A percentile compares a stretch with the other conserved stretches of the same genome.
Conservation (phyloP, 2,329 filamentous ascomycete species). For the Diaporthe citriasiana region DNA sequence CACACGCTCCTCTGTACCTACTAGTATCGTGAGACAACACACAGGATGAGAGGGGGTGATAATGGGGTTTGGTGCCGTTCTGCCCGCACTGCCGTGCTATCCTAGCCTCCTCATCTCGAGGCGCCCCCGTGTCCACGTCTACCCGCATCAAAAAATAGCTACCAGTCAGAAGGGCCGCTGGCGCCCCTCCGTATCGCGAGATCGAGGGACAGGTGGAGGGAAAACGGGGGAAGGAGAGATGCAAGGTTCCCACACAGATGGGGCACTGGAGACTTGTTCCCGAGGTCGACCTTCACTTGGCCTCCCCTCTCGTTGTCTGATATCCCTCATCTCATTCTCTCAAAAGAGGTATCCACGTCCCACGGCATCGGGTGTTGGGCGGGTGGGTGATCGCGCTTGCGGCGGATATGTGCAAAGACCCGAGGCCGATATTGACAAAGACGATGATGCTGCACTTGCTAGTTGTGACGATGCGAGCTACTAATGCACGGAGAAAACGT, state of each 20-base stretch:
- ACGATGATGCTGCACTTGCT: constrained; percentile 3
- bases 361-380: not conserved
- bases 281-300: not conserved
- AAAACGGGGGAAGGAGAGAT: constrained; percentile 8
- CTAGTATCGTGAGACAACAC: constrained; percentile 28
- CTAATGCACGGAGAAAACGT: constrained; percentile 26
- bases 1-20: constrained; percentile 10
- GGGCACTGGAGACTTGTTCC: constrained; percentile 25
- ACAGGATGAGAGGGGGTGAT: not conserved
- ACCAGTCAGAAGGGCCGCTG: constrained; percentile 6
- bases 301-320: not conserved
- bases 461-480: constrained; percentile 14
- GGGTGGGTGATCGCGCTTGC: constrained; percentile 3
- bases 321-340: constrained; percentile 7
- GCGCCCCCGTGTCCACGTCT: not conserved
- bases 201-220: constrained; percentile 16
- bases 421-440: constrained; percentile 2
- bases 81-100: constrained; percentile 7
- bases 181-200: constrained; percentile 23
- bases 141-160: constrained; percentile 23
- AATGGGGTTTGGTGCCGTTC: not conserved
- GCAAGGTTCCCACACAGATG: constrained; percentile 22
- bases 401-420: constrained; percentile 10
- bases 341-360: constrained; percentile 1
- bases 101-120: constrained; percentile 8